Conservation (phyloP, 768 basidiomycete species). For the Leccinum variicolor region DNA sequence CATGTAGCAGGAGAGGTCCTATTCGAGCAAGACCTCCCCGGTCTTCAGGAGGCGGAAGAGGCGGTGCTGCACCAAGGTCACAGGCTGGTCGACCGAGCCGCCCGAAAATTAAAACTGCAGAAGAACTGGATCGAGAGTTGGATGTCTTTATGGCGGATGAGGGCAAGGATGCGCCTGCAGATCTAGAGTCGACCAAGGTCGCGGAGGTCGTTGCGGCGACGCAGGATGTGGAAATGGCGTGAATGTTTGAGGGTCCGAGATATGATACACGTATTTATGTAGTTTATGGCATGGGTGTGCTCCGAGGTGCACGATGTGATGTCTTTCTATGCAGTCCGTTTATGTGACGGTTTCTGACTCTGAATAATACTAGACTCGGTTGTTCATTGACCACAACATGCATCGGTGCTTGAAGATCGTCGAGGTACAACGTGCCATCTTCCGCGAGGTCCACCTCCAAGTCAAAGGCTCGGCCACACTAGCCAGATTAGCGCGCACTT, state of each 20-base stretch:
- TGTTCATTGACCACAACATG: slow-evolving; percentile 8
- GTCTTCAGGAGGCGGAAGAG: slow-evolving; percentile 15
- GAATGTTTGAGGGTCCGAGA: background rate
- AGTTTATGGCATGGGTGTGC: slow-evolving; percentile 12
- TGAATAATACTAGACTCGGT: background rate
- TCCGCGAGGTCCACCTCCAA: slow-evolving; percentile 11
- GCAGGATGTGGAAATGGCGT: slow-evolving; percentile 58
- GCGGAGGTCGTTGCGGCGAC: slow-evolving; percentile 8
- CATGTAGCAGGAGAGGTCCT: slow-evolving; percentile 41
- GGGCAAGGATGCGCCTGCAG: slow-evolving; percentile 19
- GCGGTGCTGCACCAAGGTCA: slow-evolving; percentile 10
- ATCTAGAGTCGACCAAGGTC: slow-evolving; percentile 14
- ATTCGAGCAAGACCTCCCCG: slow-evolving; percentile 38
- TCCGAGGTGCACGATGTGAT: background rate
- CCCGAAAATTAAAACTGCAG: slow-evolving; percentile 68
- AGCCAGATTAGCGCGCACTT: slow-evolving; percentile 26
- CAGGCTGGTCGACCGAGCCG: slow-evolving; percentile 31
- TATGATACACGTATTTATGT: slow-evolving; percentile 16
- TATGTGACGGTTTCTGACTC: background rate
- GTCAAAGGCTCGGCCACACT: slow-evolving; percentile 5
- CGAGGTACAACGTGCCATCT: slow-evolving; percentile 26
- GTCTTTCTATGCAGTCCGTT: background rate
- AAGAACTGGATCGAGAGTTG: slow-evolving; percentile 84
- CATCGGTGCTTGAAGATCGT: slow-evolving; percentile 25
- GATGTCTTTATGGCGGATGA: slow-evolving; percentile 81